Evolutionary conservation across 2,329 filamentous ascomycete species (phyloP).

Genomic region (Aspergillus fumigatus): DNA sequence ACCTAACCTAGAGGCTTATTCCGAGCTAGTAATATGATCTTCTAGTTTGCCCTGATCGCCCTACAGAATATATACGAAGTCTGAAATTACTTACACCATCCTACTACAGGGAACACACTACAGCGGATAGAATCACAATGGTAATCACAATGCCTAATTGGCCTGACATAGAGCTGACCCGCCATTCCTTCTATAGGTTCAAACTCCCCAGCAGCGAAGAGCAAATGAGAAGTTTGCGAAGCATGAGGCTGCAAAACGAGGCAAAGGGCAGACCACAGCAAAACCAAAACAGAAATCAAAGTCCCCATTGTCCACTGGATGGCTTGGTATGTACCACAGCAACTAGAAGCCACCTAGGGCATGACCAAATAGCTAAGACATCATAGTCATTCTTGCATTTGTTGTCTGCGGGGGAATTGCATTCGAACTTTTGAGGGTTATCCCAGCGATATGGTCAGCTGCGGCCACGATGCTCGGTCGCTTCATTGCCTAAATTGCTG

Average conservation of each 20-base stretch:
- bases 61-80: not conserved
- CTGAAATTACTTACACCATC: not conserved
- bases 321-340: conserved; percentile 52
- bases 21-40: not conserved
- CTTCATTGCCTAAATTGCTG: conserved; percentile 16
- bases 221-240: conserved; percentile 60
- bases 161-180: not conserved
- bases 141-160: not conserved
- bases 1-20: not conserved
- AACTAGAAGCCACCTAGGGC: not conserved
- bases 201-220: conserved; percentile 62
- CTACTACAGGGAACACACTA: not conserved
- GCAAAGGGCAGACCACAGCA: conserved; percentile 44
- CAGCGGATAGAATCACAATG: not conserved
- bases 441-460: conserved; percentile 38
- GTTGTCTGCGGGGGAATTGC: conserved; percentile 58
- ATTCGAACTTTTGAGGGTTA: conserved; percentile 51
- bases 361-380: conserved; percentile 10
- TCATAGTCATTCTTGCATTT: conserved; percentile 57
- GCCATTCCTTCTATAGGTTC: conserved; percentile 40
- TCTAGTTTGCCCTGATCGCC: not conserved
- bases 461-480: conserved; percentile 25
- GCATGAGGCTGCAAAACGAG: conserved; percentile 56
- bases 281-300: conserved; percentile 49
- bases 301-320: conserved; percentile 52